phyloP scores from a whole-genome alignment of 345 rosid species.

The Syzygium jambos region DNA sequence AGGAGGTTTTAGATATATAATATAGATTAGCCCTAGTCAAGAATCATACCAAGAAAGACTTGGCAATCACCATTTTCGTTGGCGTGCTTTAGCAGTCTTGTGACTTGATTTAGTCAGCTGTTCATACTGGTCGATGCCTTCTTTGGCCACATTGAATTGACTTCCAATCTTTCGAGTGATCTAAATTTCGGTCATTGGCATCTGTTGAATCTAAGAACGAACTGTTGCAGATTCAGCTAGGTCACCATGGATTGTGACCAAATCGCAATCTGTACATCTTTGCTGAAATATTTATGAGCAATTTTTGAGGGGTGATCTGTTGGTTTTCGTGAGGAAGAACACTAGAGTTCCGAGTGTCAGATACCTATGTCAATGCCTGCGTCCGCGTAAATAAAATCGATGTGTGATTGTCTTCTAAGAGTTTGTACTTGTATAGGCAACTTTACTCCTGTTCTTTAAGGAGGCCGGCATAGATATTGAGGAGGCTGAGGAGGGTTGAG shows the following conservation, averaged over 20 bases:
- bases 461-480: not conserved
- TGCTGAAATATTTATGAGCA: not conserved
- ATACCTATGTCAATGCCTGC: not conserved
- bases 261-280: not conserved
- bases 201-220: not conserved
- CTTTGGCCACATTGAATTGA: not conserved
- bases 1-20: not conserved
- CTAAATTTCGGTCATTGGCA: not conserved
- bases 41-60: not conserved
- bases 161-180: not conserved
- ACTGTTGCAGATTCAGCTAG: not conserved
- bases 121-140: not conserved
- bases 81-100: not conserved
- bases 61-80: not conserved
- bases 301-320: not conserved
- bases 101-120: not conserved
- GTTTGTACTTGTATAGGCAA: not conserved
- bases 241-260: not conserved
- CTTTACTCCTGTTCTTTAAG: not conserved
- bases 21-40: not conserved
- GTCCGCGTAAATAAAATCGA: not conserved
- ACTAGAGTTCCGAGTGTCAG: not conserved
- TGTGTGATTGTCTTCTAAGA: not conserved
- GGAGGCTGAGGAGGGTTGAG: not conserved
- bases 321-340: not conserved